Base-by-base conservation (phyloP, 2,329 filamentous ascomycete genomes). In the Iodosphaeria phyllophila region DNA sequence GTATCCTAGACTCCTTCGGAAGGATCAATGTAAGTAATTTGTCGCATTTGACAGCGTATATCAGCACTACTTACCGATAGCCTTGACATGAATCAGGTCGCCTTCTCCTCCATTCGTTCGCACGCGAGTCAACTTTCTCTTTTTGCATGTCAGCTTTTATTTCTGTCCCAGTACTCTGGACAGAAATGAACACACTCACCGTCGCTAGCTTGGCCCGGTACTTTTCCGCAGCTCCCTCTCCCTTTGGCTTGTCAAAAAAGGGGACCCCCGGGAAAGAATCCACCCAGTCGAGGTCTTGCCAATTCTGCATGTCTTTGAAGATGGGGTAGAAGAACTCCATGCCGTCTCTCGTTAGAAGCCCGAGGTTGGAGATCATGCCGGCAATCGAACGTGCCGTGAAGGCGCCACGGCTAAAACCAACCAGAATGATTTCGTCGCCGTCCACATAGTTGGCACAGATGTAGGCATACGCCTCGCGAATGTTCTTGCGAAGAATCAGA, bases 381-480 rank as follows among this genome's bases (percentile, higher is more conserved):
- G 59, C 59, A 4, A 67, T 53, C 4, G 59, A 64, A n/a, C 63
- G 52, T 3, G 55, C 62, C 1, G 62, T 70, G 34, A 67, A 70
- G 4, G 64, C 64, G 4, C 64, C 64, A 9, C 64, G 54, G 2
- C 62, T 68, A 47, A 64, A 70, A 3, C 64, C 64, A 15, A 67
- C 42, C 15, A 68, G 50, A 23, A 64, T 44, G 23, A 69, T 64
- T 32, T 67, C 57, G 31, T 70, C 64, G 3, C 62, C 62, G 26
- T 58, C 54, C 27, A 54, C 52, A 35, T 71, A 72, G 43, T 73
- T 74, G 35, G 61, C 58, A 27, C 64, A 69, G 3, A 73, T 48
- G 37, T 71, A 74, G 4, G 59, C 54, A 37, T 74, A 74, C 2
- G 65, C 62, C 40, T 72, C 67, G 8, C 65, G 58, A 26, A 74